phyloP scores from a whole-genome alignment of 2,329 filamentous ascomycete genomes.

The Gnomoniopsis sp. region DNA sequence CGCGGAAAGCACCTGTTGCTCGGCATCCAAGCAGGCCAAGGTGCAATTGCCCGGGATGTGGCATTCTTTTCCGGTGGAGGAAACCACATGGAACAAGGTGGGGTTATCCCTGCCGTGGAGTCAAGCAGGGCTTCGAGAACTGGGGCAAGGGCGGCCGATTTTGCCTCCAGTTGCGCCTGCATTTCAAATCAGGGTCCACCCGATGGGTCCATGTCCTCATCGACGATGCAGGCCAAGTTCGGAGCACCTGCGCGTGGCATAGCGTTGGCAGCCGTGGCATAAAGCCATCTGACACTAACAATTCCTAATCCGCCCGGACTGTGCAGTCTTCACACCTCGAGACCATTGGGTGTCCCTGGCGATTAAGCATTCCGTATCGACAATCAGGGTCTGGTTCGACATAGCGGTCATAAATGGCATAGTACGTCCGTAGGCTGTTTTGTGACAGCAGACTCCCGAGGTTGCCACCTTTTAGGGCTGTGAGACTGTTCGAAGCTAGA shows the following conservation, averaged over 20 bases:
- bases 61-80: background rate
- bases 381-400: too few relatives aligned
- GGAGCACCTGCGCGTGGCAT: too few relatives aligned
- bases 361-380: too few relatives aligned
- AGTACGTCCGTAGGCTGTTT: too few relatives aligned
- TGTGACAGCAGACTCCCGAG: too few relatives aligned
- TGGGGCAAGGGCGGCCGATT: background rate
- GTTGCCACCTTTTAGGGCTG: too few relatives aligned
- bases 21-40: background rate
- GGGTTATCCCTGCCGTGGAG: background rate
- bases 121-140: background rate
- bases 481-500: too few relatives aligned
- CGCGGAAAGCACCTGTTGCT: background rate
- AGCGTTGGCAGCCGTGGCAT: background rate
- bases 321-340: too few relatives aligned
- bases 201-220: background rate
- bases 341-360: too few relatives aligned
- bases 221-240: too few relatives aligned
- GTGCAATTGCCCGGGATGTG: background rate
- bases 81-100: background rate
- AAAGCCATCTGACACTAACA: background rate
- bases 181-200: background rate
- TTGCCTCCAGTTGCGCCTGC: background rate
- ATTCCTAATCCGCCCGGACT: background rate
- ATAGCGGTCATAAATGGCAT: too few relatives aligned